Base-by-base conservation (phyloP, 2,329 filamentous ascomycete species). In the Aspergillus quadricinctus region DNA sequence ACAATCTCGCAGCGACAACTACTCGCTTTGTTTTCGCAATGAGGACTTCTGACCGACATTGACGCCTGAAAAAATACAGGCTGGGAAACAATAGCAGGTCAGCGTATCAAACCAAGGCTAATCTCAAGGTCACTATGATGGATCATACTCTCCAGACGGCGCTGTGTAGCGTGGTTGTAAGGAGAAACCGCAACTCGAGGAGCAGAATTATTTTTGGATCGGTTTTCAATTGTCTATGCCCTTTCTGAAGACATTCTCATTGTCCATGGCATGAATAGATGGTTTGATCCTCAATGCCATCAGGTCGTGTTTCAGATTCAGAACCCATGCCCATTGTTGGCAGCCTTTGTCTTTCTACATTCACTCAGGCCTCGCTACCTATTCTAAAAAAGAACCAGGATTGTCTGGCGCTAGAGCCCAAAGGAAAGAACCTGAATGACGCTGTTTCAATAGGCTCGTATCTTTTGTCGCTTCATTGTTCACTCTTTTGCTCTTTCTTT, bases 401-500 rank as follows among this genome's bases (percentile, higher is more conserved):
- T 35, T 50, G 50, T 35, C 35, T 46, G 43, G 43, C 43, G 43
- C 43, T 46, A 46, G 4, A 25, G 43, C 23, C 43, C 43, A 46
- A 46, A 46, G 21, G 21, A 25, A 23, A 10, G 19, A 25, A 25
- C 43, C 43, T 14, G 43, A 46, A 46, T 46, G 11, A 25, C 27
- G 23, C 21, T 27, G 21, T 43, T 53, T 49, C 53, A 54, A 61
- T 56, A 57, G 56, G 54, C 53, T 54, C 48, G 25, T 28, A 25
- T 37, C 45, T 50, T 23, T 50, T 59, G 50, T 55, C 50, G 37
- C 52, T 48, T 62, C 56, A 46, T 58, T 55, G 55, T 65, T 58
- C 53, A 52, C 56, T 64, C 61, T 61, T 65, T 57, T 54, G 35
- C 46, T 50, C 57, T 64, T 58, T 67, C 57, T 62, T 63, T 60